Percentiles rank a stretch among this genome's conserved stretches.
These are phyloP conservation scores for Daldinia childiae DNA, from an alignment of 495 filamentous ascomycete species.

Conservation along the genomic window DNA sequence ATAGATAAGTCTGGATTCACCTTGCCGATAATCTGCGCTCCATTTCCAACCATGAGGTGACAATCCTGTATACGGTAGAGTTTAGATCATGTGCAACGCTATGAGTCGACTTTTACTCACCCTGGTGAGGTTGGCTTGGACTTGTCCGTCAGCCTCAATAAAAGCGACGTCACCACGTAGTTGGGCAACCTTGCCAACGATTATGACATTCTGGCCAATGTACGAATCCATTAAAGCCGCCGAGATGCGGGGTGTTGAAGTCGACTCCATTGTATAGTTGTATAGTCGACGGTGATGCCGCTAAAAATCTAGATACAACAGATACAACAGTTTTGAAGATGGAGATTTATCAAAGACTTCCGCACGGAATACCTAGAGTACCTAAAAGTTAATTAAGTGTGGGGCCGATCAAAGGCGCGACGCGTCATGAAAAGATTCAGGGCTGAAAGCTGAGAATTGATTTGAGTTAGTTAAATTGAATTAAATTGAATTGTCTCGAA, in stretches of 20 bases:
- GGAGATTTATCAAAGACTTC: no score
- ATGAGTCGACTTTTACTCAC: slow-evolving; percentile 53
- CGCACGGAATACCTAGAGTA: no score
- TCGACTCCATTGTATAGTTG: slow-evolving; percentile 58
- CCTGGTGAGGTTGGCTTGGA: slow-evolving; percentile 76
- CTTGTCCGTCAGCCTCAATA: slow-evolving; percentile 76
- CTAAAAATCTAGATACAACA: neutral
- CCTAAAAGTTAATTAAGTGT: no score
- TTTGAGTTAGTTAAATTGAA: no score
- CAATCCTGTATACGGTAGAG: slow-evolving; percentile 64
- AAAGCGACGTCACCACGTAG: slow-evolving; percentile 83
- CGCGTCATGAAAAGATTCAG: no score
- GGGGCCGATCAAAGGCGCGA: no score
- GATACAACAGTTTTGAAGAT: neutral
- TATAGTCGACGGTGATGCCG: neutral
- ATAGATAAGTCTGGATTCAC: slow-evolving; percentile 82
- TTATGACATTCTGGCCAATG: slow-evolving; percentile 76
- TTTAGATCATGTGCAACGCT: slow-evolving; percentile 4
- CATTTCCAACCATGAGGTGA: slow-evolving; percentile 79
- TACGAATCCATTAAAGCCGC: slow-evolving; percentile 73
- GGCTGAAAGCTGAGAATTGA: no score
- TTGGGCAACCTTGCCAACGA: slow-evolving; percentile 85
- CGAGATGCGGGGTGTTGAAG: slow-evolving; percentile 75
- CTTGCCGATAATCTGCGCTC: slow-evolving; percentile 90
- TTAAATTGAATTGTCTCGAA: no score